phyloP scores from a whole-genome alignment of 2,329 filamentous ascomycete species.

The Diplodia scrobiculata region DNA sequence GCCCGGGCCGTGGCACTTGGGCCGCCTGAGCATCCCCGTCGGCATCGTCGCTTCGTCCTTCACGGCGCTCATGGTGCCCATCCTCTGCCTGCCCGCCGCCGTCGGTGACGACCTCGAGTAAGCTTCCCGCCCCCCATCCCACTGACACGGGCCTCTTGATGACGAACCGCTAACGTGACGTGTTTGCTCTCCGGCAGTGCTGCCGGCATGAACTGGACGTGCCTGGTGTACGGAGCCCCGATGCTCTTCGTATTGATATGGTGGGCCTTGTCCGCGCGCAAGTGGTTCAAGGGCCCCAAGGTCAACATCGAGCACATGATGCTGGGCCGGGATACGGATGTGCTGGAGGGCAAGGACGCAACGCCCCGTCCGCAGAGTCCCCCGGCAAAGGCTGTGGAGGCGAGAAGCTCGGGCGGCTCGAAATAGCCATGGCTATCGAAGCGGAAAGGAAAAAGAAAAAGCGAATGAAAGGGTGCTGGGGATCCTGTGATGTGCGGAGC shows the following conservation, averaged over 20 bases:
- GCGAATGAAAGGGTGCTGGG: background rate
- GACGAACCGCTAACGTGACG: background rate
- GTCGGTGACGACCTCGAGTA: constrained; percentile 59
- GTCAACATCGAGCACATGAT: constrained; percentile 65
- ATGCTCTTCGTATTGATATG: constrained; percentile 63
- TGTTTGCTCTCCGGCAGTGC: constrained; percentile 35
- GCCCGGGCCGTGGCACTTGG: constrained; percentile 69
- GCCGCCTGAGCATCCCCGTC: constrained; percentile 59
- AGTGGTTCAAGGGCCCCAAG: constrained; percentile 72
- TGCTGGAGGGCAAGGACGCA: constrained; percentile 42
- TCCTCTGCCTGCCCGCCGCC: constrained; percentile 65
- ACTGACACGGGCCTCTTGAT: background rate
- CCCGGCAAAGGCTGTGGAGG: constrained; percentile 25
- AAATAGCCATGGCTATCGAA: background rate
- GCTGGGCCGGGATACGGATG: constrained; percentile 46
- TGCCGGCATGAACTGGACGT: constrained; percentile 68
- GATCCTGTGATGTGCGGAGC: background rate
- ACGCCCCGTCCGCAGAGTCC: constrained; percentile 12
- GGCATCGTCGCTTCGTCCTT: constrained; percentile 62
- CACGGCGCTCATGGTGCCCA: constrained; percentile 67
- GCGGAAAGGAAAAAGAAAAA: background rate
- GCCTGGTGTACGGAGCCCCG: constrained; percentile 65
- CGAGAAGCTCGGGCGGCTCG: constrained; percentile 2
- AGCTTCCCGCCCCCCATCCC: constrained; percentile 30
- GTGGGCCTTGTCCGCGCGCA: constrained; percentile 65